Percentiles rank a stretch among this genome's conserved stretches.
Evolutionary conservation across 2,329 filamentous ascomycete species (phyloP).

Genomic region (Aureobasidium sp.): DNA sequence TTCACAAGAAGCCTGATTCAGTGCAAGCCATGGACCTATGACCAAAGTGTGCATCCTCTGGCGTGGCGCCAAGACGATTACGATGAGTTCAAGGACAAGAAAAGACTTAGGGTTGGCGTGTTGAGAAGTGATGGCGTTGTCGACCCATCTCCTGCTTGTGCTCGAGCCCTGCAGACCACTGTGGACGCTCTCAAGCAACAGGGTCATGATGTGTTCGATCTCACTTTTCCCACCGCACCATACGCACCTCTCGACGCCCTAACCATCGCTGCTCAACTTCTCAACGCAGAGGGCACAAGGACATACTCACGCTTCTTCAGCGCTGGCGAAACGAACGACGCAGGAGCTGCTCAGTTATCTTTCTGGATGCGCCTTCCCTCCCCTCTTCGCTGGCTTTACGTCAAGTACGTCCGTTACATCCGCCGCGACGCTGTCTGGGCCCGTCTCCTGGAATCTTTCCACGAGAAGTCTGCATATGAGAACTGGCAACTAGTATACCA

Average conservation of each 20-base stretch:
- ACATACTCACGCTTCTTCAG: slow-evolving; percentile 74
- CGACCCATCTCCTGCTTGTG: slow-evolving; percentile 77
- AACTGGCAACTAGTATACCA: slow-evolving; percentile 74
- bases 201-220: slow-evolving; percentile 67
- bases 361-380: slow-evolving; percentile 66
- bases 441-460: slow-evolving; percentile 64
- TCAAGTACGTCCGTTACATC: slow-evolving; percentile 82
- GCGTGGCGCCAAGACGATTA: slow-evolving; percentile 62
- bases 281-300: slow-evolving; percentile 76
- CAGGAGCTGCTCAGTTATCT: slow-evolving; percentile 67
- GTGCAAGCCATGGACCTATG: slow-evolving; percentile 85
- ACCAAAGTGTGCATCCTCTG: slow-evolving; percentile 79
- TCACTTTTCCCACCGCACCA: slow-evolving; percentile 57
- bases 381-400: slow-evolving; percentile 76
- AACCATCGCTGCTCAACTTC: slow-evolving; percentile 66
- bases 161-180: slow-evolving; percentile 64
- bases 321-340: slow-evolving; percentile 70
- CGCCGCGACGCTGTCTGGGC: slow-evolving; percentile 71
- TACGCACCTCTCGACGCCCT: slow-evolving; percentile 63
- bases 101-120: slow-evolving; percentile 64
- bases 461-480: slow-evolving; percentile 65
- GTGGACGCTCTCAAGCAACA: slow-evolving; percentile 60
- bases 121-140: slow-evolving; percentile 68
- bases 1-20: slow-evolving; percentile 71
- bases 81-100: slow-evolving; percentile 55